phyloP scores from a whole-genome alignment of 768 basidiomycete genomes.

The Lentinula edodes region DNA sequence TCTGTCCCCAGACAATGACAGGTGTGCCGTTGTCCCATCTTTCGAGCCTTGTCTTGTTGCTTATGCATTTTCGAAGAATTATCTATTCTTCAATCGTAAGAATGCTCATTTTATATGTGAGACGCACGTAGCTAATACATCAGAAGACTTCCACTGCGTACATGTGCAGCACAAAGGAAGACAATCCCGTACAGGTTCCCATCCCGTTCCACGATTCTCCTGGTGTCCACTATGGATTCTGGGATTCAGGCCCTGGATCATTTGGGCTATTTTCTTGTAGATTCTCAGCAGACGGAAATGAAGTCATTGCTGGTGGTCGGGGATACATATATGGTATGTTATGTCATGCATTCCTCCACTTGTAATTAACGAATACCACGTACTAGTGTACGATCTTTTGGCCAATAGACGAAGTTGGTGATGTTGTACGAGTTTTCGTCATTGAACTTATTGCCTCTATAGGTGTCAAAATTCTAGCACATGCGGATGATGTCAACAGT shows the following conservation, averaged over 20 bases:
- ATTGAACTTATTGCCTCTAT: neutral
- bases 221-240: slow-evolving; percentile 21
- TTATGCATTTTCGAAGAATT: slow-evolving; percentile 44
- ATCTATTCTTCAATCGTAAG: slow-evolving; percentile 89
- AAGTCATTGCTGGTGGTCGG: slow-evolving; percentile 89
- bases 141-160: slow-evolving; percentile 63
- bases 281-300: slow-evolving; percentile 94
- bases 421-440: neutral
- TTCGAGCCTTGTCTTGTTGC: neutral
- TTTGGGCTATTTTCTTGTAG: slow-evolving; percentile 90
- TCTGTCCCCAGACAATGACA: slow-evolving; percentile 83
- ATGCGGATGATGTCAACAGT: slow-evolving; percentile 89
- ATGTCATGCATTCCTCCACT: neutral
- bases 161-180: slow-evolving; percentile 68
- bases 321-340: slow-evolving; percentile 68
- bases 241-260: slow-evolving; percentile 35
- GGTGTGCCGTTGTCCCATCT: slow-evolving; percentile 32
- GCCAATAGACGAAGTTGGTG: slow-evolving; percentile 56
- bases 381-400: slow-evolving; percentile 84
- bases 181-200: slow-evolving; percentile 54
- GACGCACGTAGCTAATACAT: slow-evolving; percentile 4
- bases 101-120: neutral
- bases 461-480: slow-evolving; percentile 75
- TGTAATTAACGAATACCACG: neutral
- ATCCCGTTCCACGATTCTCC: slow-evolving; percentile 52